phyloP scores from a whole-genome alignment of 768 basidiomycete species.

The Lactifluus volemus region DNA sequence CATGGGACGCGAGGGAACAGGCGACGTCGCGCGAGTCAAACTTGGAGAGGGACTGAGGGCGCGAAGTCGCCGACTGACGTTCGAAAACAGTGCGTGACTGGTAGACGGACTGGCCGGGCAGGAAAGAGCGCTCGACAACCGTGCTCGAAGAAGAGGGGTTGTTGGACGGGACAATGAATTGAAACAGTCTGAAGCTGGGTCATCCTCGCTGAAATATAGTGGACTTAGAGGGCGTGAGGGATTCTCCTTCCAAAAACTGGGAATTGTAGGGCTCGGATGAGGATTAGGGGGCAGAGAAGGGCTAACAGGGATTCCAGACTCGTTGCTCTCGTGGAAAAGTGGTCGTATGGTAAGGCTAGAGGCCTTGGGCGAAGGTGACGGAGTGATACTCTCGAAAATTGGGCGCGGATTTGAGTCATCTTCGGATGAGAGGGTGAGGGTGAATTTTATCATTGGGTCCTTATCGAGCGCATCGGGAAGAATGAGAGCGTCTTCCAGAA shows the following conservation, averaged over 20 bases:
- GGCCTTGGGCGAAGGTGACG: background rate
- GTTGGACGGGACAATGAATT: slow-evolving; percentile 11
- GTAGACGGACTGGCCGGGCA: slow-evolving; percentile 1
- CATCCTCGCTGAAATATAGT: background rate
- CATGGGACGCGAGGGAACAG: background rate
- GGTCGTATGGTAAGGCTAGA: background rate
- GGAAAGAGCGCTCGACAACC: background rate
- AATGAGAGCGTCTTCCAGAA: background rate
- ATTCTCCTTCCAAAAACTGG: background rate
- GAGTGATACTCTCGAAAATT: background rate
- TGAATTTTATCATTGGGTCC: background rate
- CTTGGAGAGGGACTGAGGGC: background rate
- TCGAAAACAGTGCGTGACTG: background rate
- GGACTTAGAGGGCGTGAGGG: background rate
- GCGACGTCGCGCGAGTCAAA: background rate
- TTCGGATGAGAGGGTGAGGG: background rate
- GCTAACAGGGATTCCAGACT: background rate
- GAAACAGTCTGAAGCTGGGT: background rate
- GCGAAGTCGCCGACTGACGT: slow-evolving; percentile 4
- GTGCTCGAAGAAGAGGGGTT: background rate
- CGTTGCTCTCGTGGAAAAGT: background rate
- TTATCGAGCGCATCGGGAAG: background rate
- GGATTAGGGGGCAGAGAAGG: slow-evolving; percentile 2
- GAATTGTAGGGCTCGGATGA: background rate
- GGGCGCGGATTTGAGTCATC: background rate